Base-by-base conservation (phyloP, 1,139 yeast species). In the Geotrichum phurueaensis region DNA sequence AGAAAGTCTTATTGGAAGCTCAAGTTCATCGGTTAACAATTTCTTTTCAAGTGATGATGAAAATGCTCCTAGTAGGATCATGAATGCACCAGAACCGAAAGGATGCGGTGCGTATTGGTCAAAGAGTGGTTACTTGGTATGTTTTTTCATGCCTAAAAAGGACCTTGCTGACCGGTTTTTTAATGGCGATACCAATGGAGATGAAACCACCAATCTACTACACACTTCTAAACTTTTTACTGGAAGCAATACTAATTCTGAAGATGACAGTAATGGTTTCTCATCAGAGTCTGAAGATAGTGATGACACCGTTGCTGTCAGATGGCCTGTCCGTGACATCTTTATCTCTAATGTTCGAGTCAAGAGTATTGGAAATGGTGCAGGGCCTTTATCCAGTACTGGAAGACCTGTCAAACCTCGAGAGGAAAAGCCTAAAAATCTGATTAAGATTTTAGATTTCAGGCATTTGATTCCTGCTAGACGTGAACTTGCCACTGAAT, bases 51-150 rank as follows among this genome's bases (percentile, higher is more conserved):
- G 70, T 39, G 70, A 66, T 15, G 70, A 66, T 39, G 69, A 66
- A 22, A 67, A 50, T n/a, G 51, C 51, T 67, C 18, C 58, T 29
- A 20, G 51, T 31, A 25, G n/a, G 23, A 33, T 85, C 68, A 96
- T 90, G 69, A 85, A 91, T 48, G 89, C 96, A 0, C 97, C 97
- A 0, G 80, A 91, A 2, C 97, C 97, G 0, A 90, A 89, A 70
- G 96, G 94, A 2, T 91, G 97, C 76, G 97, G 97, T 10, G 97
- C 96, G 0, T 78, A 84, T 0, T 91, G 97, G 97, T 80, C 95
- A 0, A 81, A 84, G 18, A 81, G 84, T 1, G 97, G 97, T 0
- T 84, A 83, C 64, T 76, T 91, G 60, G 86, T 91, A 1, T 89
- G 96, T 69, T 91, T 92, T 68, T 90, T 89, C 73, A 81, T 85